phyloP scores from a whole-genome alignment of 129 eudicot genomes.

The Tanacetum coccineum region DNA sequence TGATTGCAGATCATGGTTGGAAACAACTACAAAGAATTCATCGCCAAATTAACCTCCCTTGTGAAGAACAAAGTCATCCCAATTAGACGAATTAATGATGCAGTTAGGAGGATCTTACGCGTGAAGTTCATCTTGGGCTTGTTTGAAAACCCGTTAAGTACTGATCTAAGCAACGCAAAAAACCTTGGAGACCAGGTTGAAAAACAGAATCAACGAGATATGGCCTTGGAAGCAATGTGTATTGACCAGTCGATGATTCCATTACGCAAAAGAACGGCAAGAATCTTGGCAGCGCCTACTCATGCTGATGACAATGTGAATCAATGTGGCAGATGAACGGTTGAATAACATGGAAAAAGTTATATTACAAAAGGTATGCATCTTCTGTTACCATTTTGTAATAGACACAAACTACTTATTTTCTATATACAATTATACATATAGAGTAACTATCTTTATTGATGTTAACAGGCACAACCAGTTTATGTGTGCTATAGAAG shows the following conservation, averaged over 20 bases:
- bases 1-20: conserved; percentile 69
- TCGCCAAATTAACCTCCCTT: too few relatives aligned
- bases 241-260: background rate
- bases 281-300: too few relatives aligned
- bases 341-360: conserved; percentile 55
- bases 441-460: too few relatives aligned
- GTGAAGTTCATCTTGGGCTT: conserved; percentile 45
- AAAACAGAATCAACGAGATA: conserved; percentile 56
- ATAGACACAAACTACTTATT: too few relatives aligned
- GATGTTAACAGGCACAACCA: too few relatives aligned
- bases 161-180: conserved; percentile 57
- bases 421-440: too few relatives aligned
- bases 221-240: conserved; percentile 67
- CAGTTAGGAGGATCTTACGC: conserved; percentile 66
- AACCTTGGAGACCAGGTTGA: conserved; percentile 68
- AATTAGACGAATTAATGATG: conserved; percentile 48
- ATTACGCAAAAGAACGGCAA: too few relatives aligned
- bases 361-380: conserved; percentile 47
- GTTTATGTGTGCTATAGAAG: too few relatives aligned
- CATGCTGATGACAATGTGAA: conserved; percentile 30
- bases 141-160: conserved; percentile 21
- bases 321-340: conserved; percentile 82
- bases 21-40: background rate
- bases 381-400: too few relatives aligned
- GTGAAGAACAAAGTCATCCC: too few relatives aligned